Percentiles rank a stretch among this genome's conserved stretches.
Evolutionary conservation across 2,329 filamentous ascomycete genomes (phyloP).

Genomic region (Stagonosporopsis rhizophila): DNA sequence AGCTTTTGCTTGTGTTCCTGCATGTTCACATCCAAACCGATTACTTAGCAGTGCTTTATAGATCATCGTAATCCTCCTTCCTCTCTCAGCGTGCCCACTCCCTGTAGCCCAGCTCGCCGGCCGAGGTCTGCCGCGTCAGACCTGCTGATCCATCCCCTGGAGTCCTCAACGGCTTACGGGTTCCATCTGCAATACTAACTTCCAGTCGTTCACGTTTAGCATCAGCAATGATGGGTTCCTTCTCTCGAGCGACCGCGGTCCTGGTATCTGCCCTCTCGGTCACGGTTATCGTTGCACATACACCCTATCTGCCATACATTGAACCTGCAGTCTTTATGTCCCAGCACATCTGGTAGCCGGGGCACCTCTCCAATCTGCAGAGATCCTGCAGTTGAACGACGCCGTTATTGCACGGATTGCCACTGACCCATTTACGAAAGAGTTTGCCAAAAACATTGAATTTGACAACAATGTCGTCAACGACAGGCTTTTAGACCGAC

Average conservation of each 20-base stretch:
- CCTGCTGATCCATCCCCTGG: too few species aligned
- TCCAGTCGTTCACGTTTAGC: not conserved
- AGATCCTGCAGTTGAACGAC: not conserved
- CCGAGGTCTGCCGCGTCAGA: too few species aligned
- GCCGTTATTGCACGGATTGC: not conserved
- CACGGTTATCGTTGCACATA: not conserved
- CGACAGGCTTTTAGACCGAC: not conserved
- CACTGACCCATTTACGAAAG: not conserved
- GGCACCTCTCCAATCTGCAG: not conserved
- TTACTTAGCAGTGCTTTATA: not conserved
- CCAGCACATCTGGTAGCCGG: not conserved
- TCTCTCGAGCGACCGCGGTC: not conserved
- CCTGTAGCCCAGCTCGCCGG: too few species aligned
- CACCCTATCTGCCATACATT: not conserved
- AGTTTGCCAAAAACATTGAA: not conserved
- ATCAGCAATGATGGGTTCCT: not conserved
- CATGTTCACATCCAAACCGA: not conserved
- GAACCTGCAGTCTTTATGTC: not conserved
- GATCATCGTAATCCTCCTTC: not conserved
- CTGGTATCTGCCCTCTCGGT: not conserved
- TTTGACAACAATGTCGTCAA: not conserved
- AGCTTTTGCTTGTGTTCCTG: not conserved
- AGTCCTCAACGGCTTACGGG: not conserved
- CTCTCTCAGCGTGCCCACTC: not conserved
- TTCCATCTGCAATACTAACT: not conserved